phyloP scores from a whole-genome alignment of 1,284 basidiomycete genomes.

The Ustilago xerochloae region DNA sequence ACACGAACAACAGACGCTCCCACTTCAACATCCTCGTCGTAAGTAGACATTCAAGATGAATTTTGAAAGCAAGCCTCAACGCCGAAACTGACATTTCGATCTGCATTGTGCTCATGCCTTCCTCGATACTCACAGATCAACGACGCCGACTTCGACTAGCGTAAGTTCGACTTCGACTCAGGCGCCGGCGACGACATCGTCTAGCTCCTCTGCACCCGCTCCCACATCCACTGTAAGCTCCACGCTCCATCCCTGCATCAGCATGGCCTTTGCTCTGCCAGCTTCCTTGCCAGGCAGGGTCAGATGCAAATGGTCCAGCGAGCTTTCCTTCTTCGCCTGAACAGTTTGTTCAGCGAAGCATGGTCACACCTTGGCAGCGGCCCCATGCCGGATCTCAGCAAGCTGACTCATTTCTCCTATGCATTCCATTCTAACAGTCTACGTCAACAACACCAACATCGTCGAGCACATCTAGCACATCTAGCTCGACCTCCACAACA shows the following conservation, averaged over 20 bases:
- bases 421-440: neutral
- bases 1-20: conserved; percentile 19
- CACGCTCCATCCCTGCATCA: conserved; percentile 20
- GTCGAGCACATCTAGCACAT: conserved; percentile 9
- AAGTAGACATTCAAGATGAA: conserved; percentile 1
- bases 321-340: neutral
- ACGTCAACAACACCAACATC: conserved; percentile 3
- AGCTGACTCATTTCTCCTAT: neutral
- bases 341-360: neutral
- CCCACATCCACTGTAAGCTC: conserved; percentile 39
- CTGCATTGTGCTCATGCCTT: neutral
- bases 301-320: conserved; percentile 16
- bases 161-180: conserved; percentile 43
- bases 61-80: neutral
- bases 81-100: neutral
- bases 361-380: neutral
- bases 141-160: conserved; percentile 26
- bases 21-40: conserved; percentile 11
- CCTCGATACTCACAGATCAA: conserved; percentile 1
- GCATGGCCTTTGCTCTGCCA: conserved; percentile 28
- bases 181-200: conserved; percentile 11
- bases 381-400: too few relatives aligned
- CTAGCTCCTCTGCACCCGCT: conserved; percentile 22
- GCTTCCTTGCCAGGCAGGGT: conserved; percentile 25
- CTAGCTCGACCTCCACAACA: conserved; percentile 20